Evolutionary conservation across 805 yeast genomes (phyloP), one percentile per base, ranked within the genome.

Genomic region (Pichia occidentalis): DNA sequence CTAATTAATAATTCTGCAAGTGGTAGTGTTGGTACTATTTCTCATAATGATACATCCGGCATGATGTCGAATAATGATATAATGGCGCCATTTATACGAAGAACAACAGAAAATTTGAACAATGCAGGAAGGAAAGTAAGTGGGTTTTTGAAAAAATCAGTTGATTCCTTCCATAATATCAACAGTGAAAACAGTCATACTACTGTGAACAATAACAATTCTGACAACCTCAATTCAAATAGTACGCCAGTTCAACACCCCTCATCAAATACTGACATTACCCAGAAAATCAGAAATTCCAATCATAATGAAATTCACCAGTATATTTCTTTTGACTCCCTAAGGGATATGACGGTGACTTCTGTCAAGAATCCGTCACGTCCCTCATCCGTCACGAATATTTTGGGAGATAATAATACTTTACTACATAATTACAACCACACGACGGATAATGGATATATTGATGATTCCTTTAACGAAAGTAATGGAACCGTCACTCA

Each of bases 281-380:
- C n/a, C n/a, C n/a, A n/a, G n/a, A n/a, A n/a, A n/a, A n/a, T n/a
- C n/a, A n/a, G 14, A n/a, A n/a, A n/a, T n/a, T n/a, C n/a, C 4
- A 22, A 16, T 11, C 30, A 37, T 12, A 25, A 46, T 16, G 56
- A 52, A 7, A 30, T 39, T 13, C 43, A 54, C 2, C 61, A 58
- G 27, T 67, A 66, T 42, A 52, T 65, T 11, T 67, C 71, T 2
- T 67, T 67, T 49, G 67, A 63, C 7, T 63, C 70, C 0, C 57
- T 68, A 6, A 53, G 51, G 18, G 60, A 52, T 24, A 32, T 52
- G 16, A 33, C 56, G 17, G 43, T 50, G 9, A 38, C 33, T 10
- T 38, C 38, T n/a, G 16, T 14, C n/a, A 23, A 17, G 11, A 17
- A 17, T 24, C 28, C 22, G 7, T 30, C 24, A 4, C 14, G 11